Conservation (phyloP, 371 early-diverging fungal species). For the Syncephalastrum sp. region DNA sequence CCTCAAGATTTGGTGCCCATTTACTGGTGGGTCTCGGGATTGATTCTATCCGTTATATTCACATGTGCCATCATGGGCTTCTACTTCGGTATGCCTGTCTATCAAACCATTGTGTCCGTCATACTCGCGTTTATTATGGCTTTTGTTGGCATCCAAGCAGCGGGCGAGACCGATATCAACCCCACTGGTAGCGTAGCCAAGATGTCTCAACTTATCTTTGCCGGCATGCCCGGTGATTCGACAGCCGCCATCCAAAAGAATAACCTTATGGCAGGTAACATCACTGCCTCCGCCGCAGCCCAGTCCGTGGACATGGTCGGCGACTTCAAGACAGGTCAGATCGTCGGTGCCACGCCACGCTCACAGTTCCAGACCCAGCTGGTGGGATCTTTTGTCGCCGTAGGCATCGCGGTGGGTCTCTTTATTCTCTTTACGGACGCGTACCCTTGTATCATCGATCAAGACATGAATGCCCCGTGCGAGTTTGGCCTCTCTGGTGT, state of each 20-base stretch:
- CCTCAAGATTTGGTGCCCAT: conserved; percentile 51
- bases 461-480: conserved; percentile 33
- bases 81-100: conserved; percentile 58
- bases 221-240: conserved; percentile 47
- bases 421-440: conserved; percentile 63
- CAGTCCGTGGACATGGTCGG: conserved; percentile 70
- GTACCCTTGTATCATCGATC: conserved; percentile 55
- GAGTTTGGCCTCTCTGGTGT: conserved; percentile 62
- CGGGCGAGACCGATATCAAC: conserved; percentile 71
- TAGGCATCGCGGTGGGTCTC: conserved; percentile 53
- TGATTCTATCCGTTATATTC: conserved; percentile 54
- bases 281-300: conserved; percentile 57
- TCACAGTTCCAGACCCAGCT: conserved; percentile 65
- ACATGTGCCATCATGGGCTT: conserved; percentile 59
- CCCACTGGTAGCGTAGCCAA: conserved; percentile 63
- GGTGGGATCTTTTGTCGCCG: conserved; percentile 59
- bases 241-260: conserved; percentile 40
- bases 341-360: conserved; percentile 60
- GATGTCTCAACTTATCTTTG: conserved; percentile 62
- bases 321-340: conserved; percentile 65
- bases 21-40: conserved; percentile 62
- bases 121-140: conserved; percentile 69
- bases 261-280: conserved; percentile 63
- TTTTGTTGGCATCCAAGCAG: conserved; percentile 69
- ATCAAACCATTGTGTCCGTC: conserved; percentile 57